Evolutionary conservation across 345 rosid species (phyloP).

Genomic region (Turnera subulata): DNA sequence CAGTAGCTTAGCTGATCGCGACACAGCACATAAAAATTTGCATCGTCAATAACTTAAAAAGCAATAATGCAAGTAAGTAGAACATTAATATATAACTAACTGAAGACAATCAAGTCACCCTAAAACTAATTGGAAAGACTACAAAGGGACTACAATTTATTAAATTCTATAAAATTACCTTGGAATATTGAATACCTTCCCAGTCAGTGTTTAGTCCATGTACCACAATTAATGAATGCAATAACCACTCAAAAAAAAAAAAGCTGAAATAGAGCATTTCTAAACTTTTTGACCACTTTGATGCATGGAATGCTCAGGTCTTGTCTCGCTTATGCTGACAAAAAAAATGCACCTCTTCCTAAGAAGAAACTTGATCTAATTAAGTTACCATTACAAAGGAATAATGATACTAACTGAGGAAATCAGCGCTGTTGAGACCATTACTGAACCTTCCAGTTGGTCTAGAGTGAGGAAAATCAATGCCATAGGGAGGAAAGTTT

Average conservation of each 20-base stretch:
- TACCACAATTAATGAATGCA: too few relatives aligned
- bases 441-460: constrained; percentile 64
- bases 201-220: too few relatives aligned
- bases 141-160: not conserved
- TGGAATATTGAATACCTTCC: too few relatives aligned
- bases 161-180: too few relatives aligned
- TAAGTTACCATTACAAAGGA: not conserved
- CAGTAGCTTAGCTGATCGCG: constrained; percentile 32
- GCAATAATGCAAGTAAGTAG: too few relatives aligned
- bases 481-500: constrained; percentile 41
- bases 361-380: not conserved
- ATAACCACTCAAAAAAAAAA: too few relatives aligned
- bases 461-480: constrained; percentile 41
- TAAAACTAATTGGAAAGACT: not conserved
- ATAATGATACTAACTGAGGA: constrained; percentile 29
- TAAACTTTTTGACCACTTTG: too few relatives aligned
- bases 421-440: constrained; percentile 57
- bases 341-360: not conserved
- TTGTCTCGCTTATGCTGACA: not conserved
- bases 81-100: too few relatives aligned
- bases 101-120: too few relatives aligned
- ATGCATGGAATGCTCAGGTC: too few relatives aligned
- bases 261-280: too few relatives aligned
- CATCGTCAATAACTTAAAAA: not conserved
- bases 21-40: not conserved